Percentiles rank a stretch among this genome's conserved stretches.
Evolutionary conservation across 139 green algal species (phyloP).

Genomic region (Choricystis sp.): DNA sequence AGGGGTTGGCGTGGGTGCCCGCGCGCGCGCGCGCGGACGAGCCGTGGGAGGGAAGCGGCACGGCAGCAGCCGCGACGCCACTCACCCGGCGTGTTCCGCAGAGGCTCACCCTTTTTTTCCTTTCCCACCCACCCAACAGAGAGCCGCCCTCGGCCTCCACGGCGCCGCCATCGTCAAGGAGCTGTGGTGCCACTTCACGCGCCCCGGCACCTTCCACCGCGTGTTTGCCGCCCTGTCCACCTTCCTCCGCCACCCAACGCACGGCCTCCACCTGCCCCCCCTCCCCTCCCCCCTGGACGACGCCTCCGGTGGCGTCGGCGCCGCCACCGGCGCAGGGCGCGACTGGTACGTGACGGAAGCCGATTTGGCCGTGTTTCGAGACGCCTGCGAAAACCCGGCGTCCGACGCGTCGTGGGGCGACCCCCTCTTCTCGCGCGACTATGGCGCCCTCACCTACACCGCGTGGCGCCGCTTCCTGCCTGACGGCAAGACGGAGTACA

Average conservation of each 20-base stretch:
- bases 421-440: conserved; percentile 31
- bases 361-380: conserved; percentile 48
- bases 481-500: conserved; percentile 76
- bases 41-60: too few species aligned
- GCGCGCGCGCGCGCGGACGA: too few species aligned
- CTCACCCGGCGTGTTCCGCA: too few species aligned
- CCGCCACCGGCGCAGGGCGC: background rate
- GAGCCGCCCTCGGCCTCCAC: background rate
- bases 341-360: conserved; percentile 39
- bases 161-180: conserved; percentile 9
- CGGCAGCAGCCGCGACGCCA: too few species aligned
- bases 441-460: conserved; percentile 27
- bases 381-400: conserved; percentile 6
- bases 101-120: background rate
- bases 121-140: background rate
- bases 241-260: conserved; percentile 12
- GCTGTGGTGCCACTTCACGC: conserved; percentile 41
- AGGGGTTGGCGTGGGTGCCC: too few species aligned
- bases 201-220: conserved; percentile 41
- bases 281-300: background rate
- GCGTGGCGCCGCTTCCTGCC: conserved; percentile 45
- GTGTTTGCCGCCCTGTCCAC: conserved; percentile 20
- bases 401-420: conserved; percentile 1
- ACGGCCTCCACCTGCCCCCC: too few species aligned
- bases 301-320: background rate